Evolutionary conservation across 805 yeast genomes (phyloP).

Genomic region (Metschnikowia lochheadii): DNA sequence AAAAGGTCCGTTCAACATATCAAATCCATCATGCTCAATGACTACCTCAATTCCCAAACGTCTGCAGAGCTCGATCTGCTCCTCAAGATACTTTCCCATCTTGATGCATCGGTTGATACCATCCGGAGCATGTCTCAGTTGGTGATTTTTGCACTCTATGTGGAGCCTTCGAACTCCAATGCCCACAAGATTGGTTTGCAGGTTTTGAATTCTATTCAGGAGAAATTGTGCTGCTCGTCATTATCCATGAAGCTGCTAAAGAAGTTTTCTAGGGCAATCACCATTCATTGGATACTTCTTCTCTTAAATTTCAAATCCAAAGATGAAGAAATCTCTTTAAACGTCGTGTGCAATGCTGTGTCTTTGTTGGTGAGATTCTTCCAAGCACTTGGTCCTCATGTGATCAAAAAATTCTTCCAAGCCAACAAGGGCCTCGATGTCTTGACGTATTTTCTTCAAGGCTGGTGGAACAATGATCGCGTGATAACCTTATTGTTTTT

Average conservation of each 20-base stretch:
- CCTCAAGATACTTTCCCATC: slow-evolving; percentile 20
- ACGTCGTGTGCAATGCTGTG: slow-evolving; percentile 38
- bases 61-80: slow-evolving; percentile 19
- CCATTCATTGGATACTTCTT: slow-evolving; percentile 63
- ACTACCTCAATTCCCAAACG: slow-evolving; percentile 9
- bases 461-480: slow-evolving; percentile 48
- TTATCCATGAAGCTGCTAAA: slow-evolving; percentile 36
- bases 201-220: slow-evolving; percentile 31
- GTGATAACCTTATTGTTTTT: slow-evolving; percentile 40
- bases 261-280: slow-evolving; percentile 49
- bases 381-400: slow-evolving; percentile 41
- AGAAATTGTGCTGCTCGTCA: slow-evolving; percentile 38
- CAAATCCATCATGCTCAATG: slow-evolving; percentile 26
- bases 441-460: slow-evolving; percentile 40
- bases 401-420: slow-evolving; percentile 46
- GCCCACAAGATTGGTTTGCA: slow-evolving; percentile 34
- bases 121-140: slow-evolving; percentile 46
- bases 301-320: slow-evolving; percentile 36
- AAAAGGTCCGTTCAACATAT: slow-evolving; percentile 48
- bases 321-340: slow-evolving; percentile 19
- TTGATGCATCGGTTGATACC: slow-evolving; percentile 51
- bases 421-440: slow-evolving; percentile 48
- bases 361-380: slow-evolving; percentile 50
- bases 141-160: slow-evolving; percentile 49
- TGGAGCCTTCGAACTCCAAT: slow-evolving; percentile 25